These are phyloP conservation scores for Boeremia lycopersici DNA, from an alignment of 2,329 filamentous ascomycete genomes.

Conservation along the genomic window DNA sequence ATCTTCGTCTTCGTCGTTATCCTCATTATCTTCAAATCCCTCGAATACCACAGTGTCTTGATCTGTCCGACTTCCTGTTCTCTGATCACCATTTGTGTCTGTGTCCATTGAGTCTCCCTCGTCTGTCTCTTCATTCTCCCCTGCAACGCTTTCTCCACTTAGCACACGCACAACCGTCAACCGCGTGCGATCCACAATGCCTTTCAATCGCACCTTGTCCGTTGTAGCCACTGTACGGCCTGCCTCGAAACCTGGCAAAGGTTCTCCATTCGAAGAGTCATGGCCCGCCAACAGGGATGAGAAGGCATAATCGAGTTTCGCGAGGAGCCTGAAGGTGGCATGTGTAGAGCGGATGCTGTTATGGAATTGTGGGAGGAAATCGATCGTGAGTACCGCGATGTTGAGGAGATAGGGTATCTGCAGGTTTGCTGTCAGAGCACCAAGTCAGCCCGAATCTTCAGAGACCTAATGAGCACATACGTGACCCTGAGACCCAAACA, in stretches of 20 bases:
- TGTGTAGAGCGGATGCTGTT: conserved; percentile 67
- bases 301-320: conserved; percentile 84
- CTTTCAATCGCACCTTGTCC: conserved; percentile 87
- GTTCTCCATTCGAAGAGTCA: conserved; percentile 68
- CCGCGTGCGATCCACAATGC: conserved; percentile 77
- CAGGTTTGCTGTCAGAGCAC: conserved; percentile 63
- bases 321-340: conserved; percentile 72
- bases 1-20: conserved; percentile 49
- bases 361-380: conserved; percentile 74
- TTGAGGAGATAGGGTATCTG: conserved; percentile 85
- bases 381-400: conserved; percentile 73
- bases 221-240: conserved; percentile 72
- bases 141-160: conserved; percentile 58
- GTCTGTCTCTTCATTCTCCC: conserved; percentile 33
- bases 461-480: conserved; percentile 58
- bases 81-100: conserved; percentile 36
- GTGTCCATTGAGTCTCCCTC: conserved; percentile 32
- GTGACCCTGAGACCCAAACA: conserved; percentile 85
- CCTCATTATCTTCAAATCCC: conserved; percentile 51
- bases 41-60: conserved; percentile 36
- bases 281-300: conserved; percentile 72
- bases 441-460: background rate
- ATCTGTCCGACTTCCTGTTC: conserved; percentile 20
- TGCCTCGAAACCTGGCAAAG: conserved; percentile 72
- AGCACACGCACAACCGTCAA: conserved; percentile 72